phyloP scores from a whole-genome alignment of 306 rosid genomes.

The Corylus avellana region DNA sequence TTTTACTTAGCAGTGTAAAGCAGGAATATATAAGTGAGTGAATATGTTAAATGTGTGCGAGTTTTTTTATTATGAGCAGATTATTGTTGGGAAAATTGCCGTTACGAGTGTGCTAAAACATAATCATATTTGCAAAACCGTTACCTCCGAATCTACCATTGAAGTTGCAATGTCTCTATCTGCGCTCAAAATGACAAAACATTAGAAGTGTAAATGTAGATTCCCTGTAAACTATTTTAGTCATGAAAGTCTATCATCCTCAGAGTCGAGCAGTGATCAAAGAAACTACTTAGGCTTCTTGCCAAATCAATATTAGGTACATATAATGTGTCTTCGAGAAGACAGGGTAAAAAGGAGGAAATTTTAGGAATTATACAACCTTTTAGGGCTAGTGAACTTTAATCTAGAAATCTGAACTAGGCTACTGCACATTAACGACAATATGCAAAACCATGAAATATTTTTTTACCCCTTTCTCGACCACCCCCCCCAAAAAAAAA shows the following conservation, averaged over 20 bases:
- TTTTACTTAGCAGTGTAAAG: neutral
- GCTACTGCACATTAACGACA: slow-evolving; percentile 26
- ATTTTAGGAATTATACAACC: slow-evolving; percentile 31
- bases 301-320: neutral
- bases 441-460: slow-evolving; percentile 29
- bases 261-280: neutral
- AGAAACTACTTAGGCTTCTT: neutral
- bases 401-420: slow-evolving; percentile 34
- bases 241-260: too few relatives aligned
- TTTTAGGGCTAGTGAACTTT: slow-evolving; percentile 11
- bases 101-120: neutral
- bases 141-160: neutral
- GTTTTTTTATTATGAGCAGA: neutral
- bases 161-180: neutral
- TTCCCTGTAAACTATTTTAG: too few relatives aligned
- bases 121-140: neutral
- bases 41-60: neutral
- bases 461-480: neutral
- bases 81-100: neutral
- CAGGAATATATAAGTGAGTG: neutral
- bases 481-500: neutral
- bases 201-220: too few relatives aligned
- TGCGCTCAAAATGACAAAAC: too few relatives aligned
- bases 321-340: neutral
- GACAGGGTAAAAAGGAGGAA: slow-evolving; percentile 5